Percentiles rank a stretch among this genome's conserved stretches.
Evolutionary conservation across 1,139 yeast genomes (phyloP).

Genomic region (Suhomyces panamericanus): DNA sequence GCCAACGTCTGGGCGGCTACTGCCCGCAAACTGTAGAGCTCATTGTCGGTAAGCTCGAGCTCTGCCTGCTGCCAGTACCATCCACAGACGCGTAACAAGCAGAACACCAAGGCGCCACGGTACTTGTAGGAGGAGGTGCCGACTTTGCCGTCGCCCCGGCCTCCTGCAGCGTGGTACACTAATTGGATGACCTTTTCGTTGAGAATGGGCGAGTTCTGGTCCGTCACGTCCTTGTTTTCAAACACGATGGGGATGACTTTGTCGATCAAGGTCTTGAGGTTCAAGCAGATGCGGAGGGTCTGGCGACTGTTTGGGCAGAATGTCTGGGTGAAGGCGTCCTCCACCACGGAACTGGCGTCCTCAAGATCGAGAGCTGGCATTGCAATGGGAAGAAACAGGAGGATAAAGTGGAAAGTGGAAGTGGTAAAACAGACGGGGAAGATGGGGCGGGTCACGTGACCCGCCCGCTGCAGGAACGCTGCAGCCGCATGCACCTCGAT

Average conservation of each 20-base stretch:
- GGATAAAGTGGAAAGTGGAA: neutral
- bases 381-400: neutral
- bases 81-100: constrained; percentile 68
- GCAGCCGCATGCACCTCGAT: too few relatives aligned
- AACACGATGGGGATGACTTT: constrained; percentile 65
- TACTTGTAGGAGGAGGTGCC: constrained; percentile 63
- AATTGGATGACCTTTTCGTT: constrained; percentile 59
- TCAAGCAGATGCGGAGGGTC: constrained; percentile 68
- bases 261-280: constrained; percentile 72
- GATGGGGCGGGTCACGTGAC: neutral
- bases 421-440: neutral
- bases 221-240: constrained; percentile 48
- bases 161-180: constrained; percentile 79
- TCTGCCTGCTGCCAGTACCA: constrained; percentile 72
- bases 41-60: constrained; percentile 67
- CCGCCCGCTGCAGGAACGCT: neutral
- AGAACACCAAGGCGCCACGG: constrained; percentile 66
- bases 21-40: constrained; percentile 60
- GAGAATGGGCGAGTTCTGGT: constrained; percentile 63
- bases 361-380: constrained; percentile 7
- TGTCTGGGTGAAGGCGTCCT: constrained; percentile 12
- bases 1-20: constrained; percentile 74
- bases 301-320: constrained; percentile 65
- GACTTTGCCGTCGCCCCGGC: constrained; percentile 59
- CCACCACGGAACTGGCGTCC: constrained; percentile 6